phyloP scores from a whole-genome alignment of 108 stramenopile genomes.

The Nannochloropsis gaditana region DNA sequence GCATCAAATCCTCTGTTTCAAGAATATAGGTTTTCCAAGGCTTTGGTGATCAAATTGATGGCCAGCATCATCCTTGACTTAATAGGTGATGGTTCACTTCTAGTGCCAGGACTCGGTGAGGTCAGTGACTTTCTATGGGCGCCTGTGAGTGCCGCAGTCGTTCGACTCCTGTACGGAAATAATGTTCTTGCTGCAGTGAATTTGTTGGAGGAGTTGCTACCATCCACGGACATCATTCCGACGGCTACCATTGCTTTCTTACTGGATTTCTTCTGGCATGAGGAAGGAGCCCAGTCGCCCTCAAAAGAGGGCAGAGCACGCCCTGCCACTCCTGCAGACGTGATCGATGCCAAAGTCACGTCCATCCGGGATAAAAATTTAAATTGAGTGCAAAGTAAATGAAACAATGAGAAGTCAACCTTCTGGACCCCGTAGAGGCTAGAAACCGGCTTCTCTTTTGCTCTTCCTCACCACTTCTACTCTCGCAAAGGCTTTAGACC shows the following conservation, averaged over 20 bases:
- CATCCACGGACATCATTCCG: not conserved
- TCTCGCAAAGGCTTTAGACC: constrained; percentile 48
- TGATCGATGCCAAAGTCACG: not conserved
- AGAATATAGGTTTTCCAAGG: not conserved
- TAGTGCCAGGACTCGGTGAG: not conserved
- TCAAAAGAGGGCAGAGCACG: not conserved
- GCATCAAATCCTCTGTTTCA: no score
- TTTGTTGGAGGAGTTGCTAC: not conserved
- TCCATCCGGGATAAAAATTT: not conserved
- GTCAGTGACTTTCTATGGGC: not conserved
- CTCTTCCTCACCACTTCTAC: no score
- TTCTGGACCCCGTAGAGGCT: no score
- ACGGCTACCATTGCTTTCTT: constrained; percentile 20
- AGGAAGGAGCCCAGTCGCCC: not conserved
- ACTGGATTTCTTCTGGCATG: not conserved
- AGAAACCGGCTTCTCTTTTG: not conserved
- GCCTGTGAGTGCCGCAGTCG: not conserved
- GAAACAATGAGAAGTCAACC: not conserved
- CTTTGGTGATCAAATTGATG: not conserved
- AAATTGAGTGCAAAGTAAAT: not conserved
- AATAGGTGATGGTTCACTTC: not conserved
- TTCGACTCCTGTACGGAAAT: not conserved
- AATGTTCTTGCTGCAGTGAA: not conserved
- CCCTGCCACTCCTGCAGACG: not conserved
- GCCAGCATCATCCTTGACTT: not conserved